A percentile compares a stretch with the other conserved stretches of the same genome.
These are phyloP conservation scores for Candida bentonensis DNA, from an alignment of 805 yeast genomes.

Conservation along the genomic window DNA sequence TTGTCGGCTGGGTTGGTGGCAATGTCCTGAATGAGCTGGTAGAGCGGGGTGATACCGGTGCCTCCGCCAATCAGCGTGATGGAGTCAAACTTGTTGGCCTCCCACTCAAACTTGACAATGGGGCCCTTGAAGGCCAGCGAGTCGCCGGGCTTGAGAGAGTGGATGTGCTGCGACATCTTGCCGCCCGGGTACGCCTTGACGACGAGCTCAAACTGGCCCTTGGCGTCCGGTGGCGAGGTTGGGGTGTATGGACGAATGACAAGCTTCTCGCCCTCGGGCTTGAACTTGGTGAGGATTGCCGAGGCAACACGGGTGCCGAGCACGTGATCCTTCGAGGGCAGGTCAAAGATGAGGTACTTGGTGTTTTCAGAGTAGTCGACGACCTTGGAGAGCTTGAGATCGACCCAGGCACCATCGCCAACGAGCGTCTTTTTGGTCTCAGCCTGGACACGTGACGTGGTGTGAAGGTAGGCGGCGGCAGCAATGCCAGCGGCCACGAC, in stretches of 20 bases:
- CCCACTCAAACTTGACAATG: conserved; percentile 79
- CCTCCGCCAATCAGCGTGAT: conserved; percentile 90
- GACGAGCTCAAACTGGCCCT: conserved; percentile 67
- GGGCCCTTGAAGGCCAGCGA: conserved; percentile 90
- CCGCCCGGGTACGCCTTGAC: conserved; percentile 80
- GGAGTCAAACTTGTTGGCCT: conserved; percentile 66
- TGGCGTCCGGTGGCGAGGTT: conserved; percentile 47
- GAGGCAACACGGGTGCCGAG: conserved; percentile 75
- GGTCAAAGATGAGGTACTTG: conserved; percentile 54
- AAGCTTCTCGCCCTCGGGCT: conserved; percentile 68
- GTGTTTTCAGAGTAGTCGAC: conserved; percentile 24
- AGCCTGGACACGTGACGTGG: conserved; percentile 15
- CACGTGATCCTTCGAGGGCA: conserved; percentile 44
- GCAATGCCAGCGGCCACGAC: conserved; percentile 33
- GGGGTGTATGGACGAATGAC: conserved; percentile 72
- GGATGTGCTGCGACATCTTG: conserved; percentile 65
- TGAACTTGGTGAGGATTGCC: conserved; percentile 64
- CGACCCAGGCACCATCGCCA: conserved; percentile 19
- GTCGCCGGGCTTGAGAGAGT: conserved; percentile 60
- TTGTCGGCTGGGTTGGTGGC: conserved; percentile 66
- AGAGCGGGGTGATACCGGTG: conserved; percentile 87
- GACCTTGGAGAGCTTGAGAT: conserved; percentile 13
- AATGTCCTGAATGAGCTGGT: conserved; percentile 64
- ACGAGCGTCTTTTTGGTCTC: conserved; percentile 13
- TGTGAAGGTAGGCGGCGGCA: conserved; percentile 25